Percentiles rank a stretch among this genome's conserved stretches.
Conservation (phyloP, 2,329 filamentous ascomycete genomes). For the Neocatenulostroma microsporum region DNA sequence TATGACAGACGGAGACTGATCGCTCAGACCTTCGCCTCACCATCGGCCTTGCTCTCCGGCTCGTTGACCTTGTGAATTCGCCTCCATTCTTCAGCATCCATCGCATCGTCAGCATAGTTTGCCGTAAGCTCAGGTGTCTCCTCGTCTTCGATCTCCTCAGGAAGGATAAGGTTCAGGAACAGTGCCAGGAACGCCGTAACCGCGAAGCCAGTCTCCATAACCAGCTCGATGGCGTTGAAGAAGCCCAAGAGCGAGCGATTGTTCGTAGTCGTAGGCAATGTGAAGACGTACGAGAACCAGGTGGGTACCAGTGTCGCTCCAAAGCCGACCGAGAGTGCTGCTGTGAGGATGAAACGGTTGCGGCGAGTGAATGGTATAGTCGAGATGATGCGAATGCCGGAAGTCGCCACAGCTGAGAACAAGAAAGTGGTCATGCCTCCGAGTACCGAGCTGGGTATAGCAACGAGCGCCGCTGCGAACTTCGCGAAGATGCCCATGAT, state of each 20-base stretch:
- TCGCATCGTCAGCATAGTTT: constrained; percentile 31
- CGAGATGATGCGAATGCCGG: constrained; percentile 67
- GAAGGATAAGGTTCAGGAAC: constrained; percentile 63
- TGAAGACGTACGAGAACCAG: constrained; percentile 54
- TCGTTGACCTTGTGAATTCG: constrained; percentile 18
- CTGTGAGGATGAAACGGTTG: constrained; percentile 74
- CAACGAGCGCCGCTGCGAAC: constrained; percentile 69
- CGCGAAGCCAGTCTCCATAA: constrained; percentile 56
- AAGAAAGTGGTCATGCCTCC: constrained; percentile 63
- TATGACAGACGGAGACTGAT: no score
- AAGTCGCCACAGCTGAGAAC: constrained; percentile 67
- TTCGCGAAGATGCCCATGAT: constrained; percentile 78
- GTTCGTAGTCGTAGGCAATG: constrained; percentile 59
- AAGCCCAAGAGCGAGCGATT: constrained; percentile 65
- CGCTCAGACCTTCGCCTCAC: neutral
- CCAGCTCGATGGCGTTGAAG: constrained; percentile 49
- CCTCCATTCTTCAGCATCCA: constrained; percentile 37
- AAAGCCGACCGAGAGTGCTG: constrained; percentile 64
- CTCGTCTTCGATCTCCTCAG: constrained; percentile 66
- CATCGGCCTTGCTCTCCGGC: neutral
- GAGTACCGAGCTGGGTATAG: constrained; percentile 54
- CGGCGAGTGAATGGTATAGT: constrained; percentile 69
- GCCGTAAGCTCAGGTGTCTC: constrained; percentile 38
- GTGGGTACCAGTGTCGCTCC: constrained; percentile 41
- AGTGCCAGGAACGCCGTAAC: constrained; percentile 67